Base-by-base conservation (phyloP, 768 basidiomycete species). In the Amanita fuliginea region DNA sequence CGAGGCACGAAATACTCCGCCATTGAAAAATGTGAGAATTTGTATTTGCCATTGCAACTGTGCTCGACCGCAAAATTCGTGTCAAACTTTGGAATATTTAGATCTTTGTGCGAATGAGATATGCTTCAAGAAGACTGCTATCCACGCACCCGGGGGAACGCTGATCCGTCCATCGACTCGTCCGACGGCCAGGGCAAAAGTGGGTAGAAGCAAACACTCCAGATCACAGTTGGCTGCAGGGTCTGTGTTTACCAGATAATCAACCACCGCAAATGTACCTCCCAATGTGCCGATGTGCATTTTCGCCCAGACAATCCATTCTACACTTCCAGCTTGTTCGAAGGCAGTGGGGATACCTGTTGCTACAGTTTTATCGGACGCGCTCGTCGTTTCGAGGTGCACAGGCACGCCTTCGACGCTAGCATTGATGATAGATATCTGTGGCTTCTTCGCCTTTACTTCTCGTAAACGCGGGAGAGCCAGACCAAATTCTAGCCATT, bases 401-500 rank as follows among this genome's bases (percentile, higher is more conserved):
- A 84, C 78, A 11, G 84, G 76, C 9, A 82, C 69, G 14, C 82
- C 83, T 47, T 83, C 81, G 39, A 84, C 59, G 54, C 73, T 83
- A 33, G 75, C 81, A 54, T 70, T 75, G 42, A 77, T 67, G 43
- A 85, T 69, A 11, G 49, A 50, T 22, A 50, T n/a, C 22, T 18
- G 18, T 14, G 49, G 22, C 10, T 14, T 28, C 26, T 21, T 41
- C 13, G 80, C 71, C 42, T 81, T 69, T 47, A 64, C 70, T 42
- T 45, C 47, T 10, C 53, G 47, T 21, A 62, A 52, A 44, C 59
- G 34, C 21, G 58, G 57, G 24, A 55, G 47, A 36, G 54, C 79
- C 44, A 89, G 67, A 22, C 84, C 85, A 57, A 89, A 87, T 60
- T 87, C 85, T 16, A 89, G 67, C 79, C 78, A 84, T 45, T 81